phyloP scores from a whole-genome alignment of 495 filamentous ascomycete species.

The Penicillium pancosmium region DNA sequence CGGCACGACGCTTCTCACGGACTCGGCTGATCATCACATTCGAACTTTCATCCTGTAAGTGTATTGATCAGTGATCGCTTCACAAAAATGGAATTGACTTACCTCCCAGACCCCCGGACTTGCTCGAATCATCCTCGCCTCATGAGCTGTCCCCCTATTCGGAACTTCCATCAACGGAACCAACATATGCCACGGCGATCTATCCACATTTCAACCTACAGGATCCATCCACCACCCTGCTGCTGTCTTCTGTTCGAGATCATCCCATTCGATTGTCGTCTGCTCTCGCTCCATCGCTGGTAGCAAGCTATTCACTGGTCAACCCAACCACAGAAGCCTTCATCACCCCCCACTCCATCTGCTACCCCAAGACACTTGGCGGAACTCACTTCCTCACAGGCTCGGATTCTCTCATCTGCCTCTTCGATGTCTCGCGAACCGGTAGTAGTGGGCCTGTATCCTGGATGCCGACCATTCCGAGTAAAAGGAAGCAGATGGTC shows the following conservation, averaged over 20 bases:
- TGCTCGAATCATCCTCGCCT: slow-evolving; percentile 60
- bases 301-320: slow-evolving; percentile 71
- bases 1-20: slow-evolving; percentile 80
- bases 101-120: slow-evolving; percentile 57
- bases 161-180: slow-evolving; percentile 61
- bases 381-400: slow-evolving; percentile 72
- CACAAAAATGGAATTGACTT: neutral
- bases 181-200: slow-evolving; percentile 69
- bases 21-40: slow-evolving; percentile 67
- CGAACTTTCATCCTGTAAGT: slow-evolving; percentile 69
- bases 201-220: slow-evolving; percentile 74
- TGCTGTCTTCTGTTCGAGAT: slow-evolving; percentile 67
- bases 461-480: slow-evolving; percentile 71
- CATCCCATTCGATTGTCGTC: slow-evolving; percentile 78
- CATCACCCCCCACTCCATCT: slow-evolving; percentile 72
- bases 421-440: slow-evolving; percentile 75
- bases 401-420: slow-evolving; percentile 67
- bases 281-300: slow-evolving; percentile 46
- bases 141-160: slow-evolving; percentile 63
- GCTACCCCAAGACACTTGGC: slow-evolving; percentile 59
- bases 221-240: slow-evolving; percentile 64
- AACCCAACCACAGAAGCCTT: slow-evolving; percentile 77
- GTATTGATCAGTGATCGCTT: neutral
- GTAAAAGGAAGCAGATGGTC: slow-evolving; percentile 68
- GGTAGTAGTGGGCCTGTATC: slow-evolving; percentile 62